Conservation (phyloP, 73 alveolate species). For the Urostyla sp. region DNA sequence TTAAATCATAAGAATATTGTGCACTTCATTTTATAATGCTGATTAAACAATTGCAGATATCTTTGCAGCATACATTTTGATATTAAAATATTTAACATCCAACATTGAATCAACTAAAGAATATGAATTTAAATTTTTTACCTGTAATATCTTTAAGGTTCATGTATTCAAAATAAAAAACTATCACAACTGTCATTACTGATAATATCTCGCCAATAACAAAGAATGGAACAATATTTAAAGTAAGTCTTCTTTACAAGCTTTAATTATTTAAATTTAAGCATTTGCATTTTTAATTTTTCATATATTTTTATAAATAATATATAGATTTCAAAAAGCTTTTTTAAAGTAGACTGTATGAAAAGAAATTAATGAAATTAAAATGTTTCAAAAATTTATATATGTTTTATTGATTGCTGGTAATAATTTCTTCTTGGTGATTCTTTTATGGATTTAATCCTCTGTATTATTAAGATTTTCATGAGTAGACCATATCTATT, state of each 20-base stretch:
- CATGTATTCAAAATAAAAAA: not conserved
- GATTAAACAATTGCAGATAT: not conserved
- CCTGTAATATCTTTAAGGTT: constrained; percentile 7
- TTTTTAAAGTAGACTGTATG: no score
- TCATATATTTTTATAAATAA: no score
- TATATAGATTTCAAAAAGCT: no score
- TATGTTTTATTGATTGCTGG: no score
- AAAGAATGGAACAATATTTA: constrained; percentile 31
- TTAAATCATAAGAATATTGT: not conserved
- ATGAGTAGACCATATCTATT: no score
- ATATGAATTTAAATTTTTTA: not conserved
- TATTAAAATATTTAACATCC: not conserved
- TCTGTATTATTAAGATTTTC: no score
- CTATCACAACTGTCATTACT: not conserved
- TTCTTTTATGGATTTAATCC: no score
- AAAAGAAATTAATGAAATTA: no score
- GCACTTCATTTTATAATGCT: not conserved
- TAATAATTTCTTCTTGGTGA: no score
- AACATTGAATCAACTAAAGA: not conserved
- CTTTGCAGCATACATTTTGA: constrained; percentile 15
- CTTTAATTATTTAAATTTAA: not conserved
- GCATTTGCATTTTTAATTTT: not conserved
- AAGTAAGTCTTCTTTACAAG: constrained; percentile 8
- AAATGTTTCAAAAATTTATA: no score
- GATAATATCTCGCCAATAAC: constrained; percentile 20